Percentiles rank a stretch among this genome's conserved stretches.
These are phyloP conservation scores for Bipolaris oryzae DNA, from an alignment of 2,329 filamentous ascomycete genomes.

Conservation along the genomic window DNA sequence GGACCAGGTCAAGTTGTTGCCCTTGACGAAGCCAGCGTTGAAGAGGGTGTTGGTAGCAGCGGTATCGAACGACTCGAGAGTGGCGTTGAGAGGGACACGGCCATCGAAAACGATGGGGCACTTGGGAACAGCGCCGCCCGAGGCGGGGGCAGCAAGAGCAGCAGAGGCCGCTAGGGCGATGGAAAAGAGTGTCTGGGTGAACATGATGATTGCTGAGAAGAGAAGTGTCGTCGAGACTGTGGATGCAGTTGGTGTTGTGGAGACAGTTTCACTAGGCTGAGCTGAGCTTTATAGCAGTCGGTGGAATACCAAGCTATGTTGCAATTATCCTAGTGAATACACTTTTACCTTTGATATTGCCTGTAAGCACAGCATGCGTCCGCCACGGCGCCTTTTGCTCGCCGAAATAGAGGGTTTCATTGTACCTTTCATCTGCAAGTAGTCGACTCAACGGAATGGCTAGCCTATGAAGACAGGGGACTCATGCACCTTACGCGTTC, in stretches of 20 bases:
- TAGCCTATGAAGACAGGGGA: not conserved
- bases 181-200: conserved; percentile 28
- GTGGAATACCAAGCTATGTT: not conserved
- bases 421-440: conserved; percentile 15
- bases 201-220: conserved; percentile 27
- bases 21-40: conserved; percentile 60
- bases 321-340: not conserved
- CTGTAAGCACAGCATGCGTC: conserved; percentile 2
- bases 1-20: conserved; percentile 59
- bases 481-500: conserved; percentile 11
- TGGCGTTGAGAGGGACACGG: conserved; percentile 35
- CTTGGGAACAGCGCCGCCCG: conserved; percentile 28
- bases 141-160: conserved; percentile 33
- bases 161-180: conserved; percentile 29
- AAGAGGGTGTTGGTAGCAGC: conserved; percentile 51
- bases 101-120: conserved; percentile 49
- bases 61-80: conserved; percentile 41
- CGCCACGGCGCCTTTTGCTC: conserved; percentile 20
- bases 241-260: conserved; percentile 6
- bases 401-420: conserved; percentile 21
- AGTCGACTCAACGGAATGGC: not conserved
- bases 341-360: not conserved
- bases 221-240: conserved; percentile 10
- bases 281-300: conserved; percentile 23
- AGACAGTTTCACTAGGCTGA: not conserved